Conservation (phyloP, 768 basidiomycete species). For the Lentinula raphanica region DNA sequence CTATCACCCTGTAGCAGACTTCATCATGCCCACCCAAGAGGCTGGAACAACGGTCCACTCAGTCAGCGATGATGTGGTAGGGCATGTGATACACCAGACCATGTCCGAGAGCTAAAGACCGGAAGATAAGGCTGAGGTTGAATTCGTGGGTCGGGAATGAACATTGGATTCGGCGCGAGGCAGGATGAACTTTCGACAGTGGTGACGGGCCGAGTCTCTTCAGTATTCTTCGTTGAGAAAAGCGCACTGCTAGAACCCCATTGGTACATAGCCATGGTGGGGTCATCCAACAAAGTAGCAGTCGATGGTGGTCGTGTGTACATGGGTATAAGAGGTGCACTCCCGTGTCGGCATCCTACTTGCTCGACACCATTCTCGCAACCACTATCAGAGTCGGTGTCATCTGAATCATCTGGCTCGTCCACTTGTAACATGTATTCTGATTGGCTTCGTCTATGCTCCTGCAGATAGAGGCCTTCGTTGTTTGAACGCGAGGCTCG, state of each 20-base stretch:
- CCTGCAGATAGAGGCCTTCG: not conserved
- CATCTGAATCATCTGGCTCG: constrained; percentile 7
- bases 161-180: not conserved
- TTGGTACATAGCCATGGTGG: not conserved
- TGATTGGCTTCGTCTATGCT: not conserved
- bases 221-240: not conserved
- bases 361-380: not conserved
- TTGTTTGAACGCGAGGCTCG: not conserved
- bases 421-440: not conserved
- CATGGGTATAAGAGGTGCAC: not conserved
- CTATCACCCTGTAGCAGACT: not conserved
- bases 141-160: not conserved
- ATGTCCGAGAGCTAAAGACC: not conserved
- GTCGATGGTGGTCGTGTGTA: not conserved
- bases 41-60: not conserved
- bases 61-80: not conserved
- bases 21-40: not conserved
- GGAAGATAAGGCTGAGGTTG: not conserved
- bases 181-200: not conserved
- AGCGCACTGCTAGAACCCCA: not conserved
- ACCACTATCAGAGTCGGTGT: not conserved
- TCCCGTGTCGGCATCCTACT: not conserved
- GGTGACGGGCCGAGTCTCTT: not conserved
- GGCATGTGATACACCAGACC: not conserved
- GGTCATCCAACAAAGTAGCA: not conserved